phyloP scores from a whole-genome alignment of 129 eudicot genomes.

The Artemisia tridentata region DNA sequence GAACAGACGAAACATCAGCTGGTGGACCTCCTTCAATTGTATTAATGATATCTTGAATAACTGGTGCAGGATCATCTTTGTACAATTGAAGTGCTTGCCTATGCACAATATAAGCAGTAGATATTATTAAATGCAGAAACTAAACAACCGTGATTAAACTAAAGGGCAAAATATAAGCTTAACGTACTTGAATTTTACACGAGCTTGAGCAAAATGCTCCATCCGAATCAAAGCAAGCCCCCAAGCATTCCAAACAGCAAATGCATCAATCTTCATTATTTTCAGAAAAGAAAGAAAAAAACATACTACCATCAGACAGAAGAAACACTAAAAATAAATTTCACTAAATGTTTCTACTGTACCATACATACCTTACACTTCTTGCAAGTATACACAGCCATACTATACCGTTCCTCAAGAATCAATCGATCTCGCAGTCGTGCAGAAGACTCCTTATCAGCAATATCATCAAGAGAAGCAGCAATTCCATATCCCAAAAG shows the following conservation, averaged over 20 bases:
- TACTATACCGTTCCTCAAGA: constrained; percentile 83
- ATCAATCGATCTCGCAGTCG: constrained; percentile 85
- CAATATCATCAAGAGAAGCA: constrained; percentile 97
- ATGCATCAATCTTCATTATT: constrained; percentile 69
- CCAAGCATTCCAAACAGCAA: constrained; percentile 98
- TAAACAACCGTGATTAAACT: background rate
- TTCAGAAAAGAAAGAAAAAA: background rate
- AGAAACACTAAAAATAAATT: background rate
- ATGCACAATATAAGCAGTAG: constrained; percentile 20
- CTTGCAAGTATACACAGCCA: constrained; percentile 97
- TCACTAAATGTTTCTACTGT: background rate
- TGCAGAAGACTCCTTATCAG: constrained; percentile 84
- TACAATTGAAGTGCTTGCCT: constrained; percentile 97
- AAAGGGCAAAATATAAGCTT: constrained; percentile 6
- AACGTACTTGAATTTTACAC: constrained; percentile 91
- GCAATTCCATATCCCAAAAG: constrained; percentile 95
- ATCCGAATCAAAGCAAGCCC: constrained; percentile 96
- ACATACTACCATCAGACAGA: constrained; percentile 8
- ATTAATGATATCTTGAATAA: constrained; percentile 79
- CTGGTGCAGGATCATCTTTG: constrained; percentile 69
- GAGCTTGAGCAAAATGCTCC: constrained; percentile 98
- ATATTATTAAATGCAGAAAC: constrained; percentile 5
- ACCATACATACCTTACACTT: constrained; percentile 73
- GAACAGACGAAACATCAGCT: constrained; percentile 89
- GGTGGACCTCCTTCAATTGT: constrained; percentile 99